These are phyloP conservation scores for Penicillium diatomitis DNA, from an alignment of 495 filamentous ascomycete species.

Conservation along the genomic window DNA sequence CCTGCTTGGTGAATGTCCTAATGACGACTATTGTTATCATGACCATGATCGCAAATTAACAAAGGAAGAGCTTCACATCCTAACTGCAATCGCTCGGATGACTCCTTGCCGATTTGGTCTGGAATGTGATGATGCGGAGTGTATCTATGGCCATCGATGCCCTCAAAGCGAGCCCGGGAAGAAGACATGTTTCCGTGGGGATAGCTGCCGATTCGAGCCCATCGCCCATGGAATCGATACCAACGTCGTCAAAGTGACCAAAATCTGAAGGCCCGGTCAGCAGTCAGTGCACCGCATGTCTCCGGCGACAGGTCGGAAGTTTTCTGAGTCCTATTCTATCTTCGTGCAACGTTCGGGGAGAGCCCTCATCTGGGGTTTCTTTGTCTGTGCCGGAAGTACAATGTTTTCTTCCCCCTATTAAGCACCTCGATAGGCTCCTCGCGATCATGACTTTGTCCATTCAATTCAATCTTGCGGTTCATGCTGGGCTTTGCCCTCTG, in stretches of 20 bases:
- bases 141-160: constrained; percentile 74
- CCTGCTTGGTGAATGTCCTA: constrained; percentile 64
- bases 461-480: too few species aligned
- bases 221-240: constrained; percentile 44
- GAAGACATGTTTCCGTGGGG: constrained; percentile 44
- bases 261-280: constrained; percentile 26
- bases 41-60: constrained; percentile 64
- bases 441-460: too few species aligned
- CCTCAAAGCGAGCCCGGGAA: constrained; percentile 39
- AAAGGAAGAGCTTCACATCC: constrained; percentile 53
- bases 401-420: too few species aligned
- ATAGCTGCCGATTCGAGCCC: constrained; percentile 41
- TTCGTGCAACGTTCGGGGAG: too few species aligned
- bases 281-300: too few species aligned
- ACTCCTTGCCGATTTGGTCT: constrained; percentile 69
- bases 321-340: too few species aligned
- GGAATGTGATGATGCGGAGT: constrained; percentile 64
- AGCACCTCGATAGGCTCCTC: too few species aligned
- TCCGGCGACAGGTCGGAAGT: too few species aligned
- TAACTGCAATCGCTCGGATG: constrained; percentile 64
- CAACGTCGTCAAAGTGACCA: constrained; percentile 43
- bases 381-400: too few species aligned
- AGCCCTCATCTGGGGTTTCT: too few species aligned
- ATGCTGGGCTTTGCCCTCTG: too few species aligned
- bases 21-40: constrained; percentile 59